Evolutionary conservation across 148 eudicot genomes (phyloP).

Genomic region (Rhododendron griersonianum): DNA sequence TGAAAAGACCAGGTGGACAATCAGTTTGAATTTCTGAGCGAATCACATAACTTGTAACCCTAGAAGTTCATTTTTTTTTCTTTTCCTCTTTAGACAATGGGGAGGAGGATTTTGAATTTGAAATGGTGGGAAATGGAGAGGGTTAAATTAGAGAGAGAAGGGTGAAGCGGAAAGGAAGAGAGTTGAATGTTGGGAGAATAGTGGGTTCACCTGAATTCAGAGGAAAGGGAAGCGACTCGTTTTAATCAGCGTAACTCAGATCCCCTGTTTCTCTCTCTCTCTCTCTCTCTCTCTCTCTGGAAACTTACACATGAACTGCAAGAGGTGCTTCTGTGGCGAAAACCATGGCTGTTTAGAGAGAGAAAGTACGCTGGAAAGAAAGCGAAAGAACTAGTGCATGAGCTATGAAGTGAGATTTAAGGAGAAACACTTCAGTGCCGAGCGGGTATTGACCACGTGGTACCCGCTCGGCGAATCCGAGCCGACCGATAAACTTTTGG

Average conservation of each 20-base stretch:
- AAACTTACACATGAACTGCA: not conserved
- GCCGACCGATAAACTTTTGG: too few species aligned
- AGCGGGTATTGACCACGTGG: too few species aligned
- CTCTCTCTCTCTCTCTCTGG: too few species aligned
- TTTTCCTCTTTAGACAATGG: not conserved
- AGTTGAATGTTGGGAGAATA: not conserved
- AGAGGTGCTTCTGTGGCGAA: not conserved
- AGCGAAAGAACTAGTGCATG: not conserved
- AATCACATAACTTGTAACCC: not conserved
- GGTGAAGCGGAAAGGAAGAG: not conserved
- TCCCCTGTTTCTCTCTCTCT: too few species aligned
- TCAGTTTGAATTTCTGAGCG: not conserved
- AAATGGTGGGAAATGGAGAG: not conserved
- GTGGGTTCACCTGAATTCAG: conserved; percentile 32
- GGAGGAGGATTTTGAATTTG: not conserved
- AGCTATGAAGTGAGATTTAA: not conserved
- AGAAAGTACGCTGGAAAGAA: not conserved
- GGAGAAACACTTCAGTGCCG: too few species aligned
- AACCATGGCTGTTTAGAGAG: not conserved
- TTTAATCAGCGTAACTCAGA: too few species aligned
- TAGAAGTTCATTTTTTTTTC: not conserved
- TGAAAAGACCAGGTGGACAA: not conserved
- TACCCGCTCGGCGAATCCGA: too few species aligned
- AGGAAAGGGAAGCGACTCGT: conserved; percentile 28
- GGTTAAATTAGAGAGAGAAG: not conserved